phyloP scores from a whole-genome alignment of 2,329 filamentous ascomycete genomes.

The Pyrenochaeta sp. region DNA sequence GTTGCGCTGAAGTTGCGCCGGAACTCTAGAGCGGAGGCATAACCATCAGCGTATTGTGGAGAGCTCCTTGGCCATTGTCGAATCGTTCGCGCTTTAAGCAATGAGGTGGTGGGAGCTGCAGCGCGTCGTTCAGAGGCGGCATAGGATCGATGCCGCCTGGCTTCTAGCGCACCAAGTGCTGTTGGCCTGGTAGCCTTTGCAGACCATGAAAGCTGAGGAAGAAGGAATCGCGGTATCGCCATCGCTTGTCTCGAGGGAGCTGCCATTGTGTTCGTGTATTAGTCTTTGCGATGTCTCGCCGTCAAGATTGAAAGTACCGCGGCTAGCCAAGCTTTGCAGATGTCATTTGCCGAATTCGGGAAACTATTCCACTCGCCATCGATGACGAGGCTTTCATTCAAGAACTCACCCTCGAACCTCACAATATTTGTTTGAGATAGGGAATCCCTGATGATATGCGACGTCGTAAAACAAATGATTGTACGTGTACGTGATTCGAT shows the following conservation, averaged over 20 bases:
- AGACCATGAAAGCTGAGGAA: slow-evolving; percentile 49
- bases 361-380: slow-evolving; percentile 21
- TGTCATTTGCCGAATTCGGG: slow-evolving; percentile 30
- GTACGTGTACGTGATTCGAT: background rate
- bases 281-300: slow-evolving; percentile 12
- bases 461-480: background rate
- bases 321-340: slow-evolving; percentile 24
- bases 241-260: slow-evolving; percentile 29
- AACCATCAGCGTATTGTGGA: slow-evolving; percentile 8
- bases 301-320: slow-evolving; percentile 15
- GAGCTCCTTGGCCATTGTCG: slow-evolving; percentile 12
- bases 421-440: background rate
- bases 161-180: slow-evolving; percentile 19
- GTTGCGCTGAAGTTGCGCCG: slow-evolving; percentile 72
- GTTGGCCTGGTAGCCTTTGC: slow-evolving; percentile 34
- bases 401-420: background rate
- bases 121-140: slow-evolving; percentile 23
- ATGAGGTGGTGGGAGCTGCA: slow-evolving; percentile 11
- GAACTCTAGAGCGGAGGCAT: slow-evolving; percentile 11
- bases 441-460: too few relatives aligned
- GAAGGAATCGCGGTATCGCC: slow-evolving; percentile 49
- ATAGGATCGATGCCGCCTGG: slow-evolving; percentile 24
- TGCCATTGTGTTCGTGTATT: slow-evolving; percentile 38
- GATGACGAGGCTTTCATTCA: background rate
- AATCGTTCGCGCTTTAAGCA: slow-evolving; percentile 14